These are phyloP conservation scores for Sporothrix pseudoabietina DNA, from an alignment of 2,329 filamentous ascomycete species.

Conservation along the genomic window DNA sequence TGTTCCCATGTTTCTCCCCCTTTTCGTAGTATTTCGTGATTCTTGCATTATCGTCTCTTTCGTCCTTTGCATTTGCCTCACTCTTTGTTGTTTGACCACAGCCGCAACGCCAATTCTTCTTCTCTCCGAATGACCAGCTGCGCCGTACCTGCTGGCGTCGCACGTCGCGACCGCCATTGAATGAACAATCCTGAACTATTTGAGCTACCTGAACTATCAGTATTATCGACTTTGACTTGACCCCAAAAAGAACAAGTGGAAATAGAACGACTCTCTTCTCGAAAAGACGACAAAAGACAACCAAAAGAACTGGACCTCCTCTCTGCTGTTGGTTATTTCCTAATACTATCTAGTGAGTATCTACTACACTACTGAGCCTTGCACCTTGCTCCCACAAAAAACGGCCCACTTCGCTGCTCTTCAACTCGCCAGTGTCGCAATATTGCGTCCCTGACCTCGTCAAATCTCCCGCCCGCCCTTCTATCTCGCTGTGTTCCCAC, in stretches of 20 bases:
- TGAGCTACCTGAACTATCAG: background rate
- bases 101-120: background rate
- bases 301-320: background rate
- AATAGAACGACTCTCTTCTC: background rate
- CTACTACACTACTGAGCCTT: background rate
- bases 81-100: background rate
- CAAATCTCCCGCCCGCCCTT: slow-evolving; percentile 14
- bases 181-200: background rate
- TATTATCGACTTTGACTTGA: background rate
- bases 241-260: slow-evolving; percentile 6
- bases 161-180: slow-evolving; percentile 16
- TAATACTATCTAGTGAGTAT: too few species aligned
- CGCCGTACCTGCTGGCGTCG: slow-evolving; percentile 11
- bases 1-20: background rate
- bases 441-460: slow-evolving; percentile 4
- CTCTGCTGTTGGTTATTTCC: background rate
- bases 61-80: background rate
- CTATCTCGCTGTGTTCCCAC: background rate
- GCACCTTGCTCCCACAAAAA: background rate
- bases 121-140: slow-evolving; percentile 16
- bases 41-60: background rate
- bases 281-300: slow-evolving; percentile 3
- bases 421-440: slow-evolving; percentile 1
- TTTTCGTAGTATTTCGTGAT: background rate
- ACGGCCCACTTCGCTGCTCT: background rate